Conservation (phyloP, 2,329 filamentous ascomycete species). For the Fusarium abutilonis region DNA sequence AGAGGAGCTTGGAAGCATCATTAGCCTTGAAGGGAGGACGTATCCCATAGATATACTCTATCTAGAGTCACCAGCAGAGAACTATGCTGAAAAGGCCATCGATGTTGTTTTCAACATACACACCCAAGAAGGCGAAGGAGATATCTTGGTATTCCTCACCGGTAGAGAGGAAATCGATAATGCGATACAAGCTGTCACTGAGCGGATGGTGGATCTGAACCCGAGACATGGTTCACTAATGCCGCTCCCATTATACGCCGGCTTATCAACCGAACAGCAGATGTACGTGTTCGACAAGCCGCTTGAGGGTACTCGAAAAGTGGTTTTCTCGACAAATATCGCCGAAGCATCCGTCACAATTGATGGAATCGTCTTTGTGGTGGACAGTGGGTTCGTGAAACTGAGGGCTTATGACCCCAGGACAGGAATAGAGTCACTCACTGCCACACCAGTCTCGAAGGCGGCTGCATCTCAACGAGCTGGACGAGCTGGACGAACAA, state of each 20-base stretch:
- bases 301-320: constrained; percentile 84
- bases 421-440: constrained; percentile 89
- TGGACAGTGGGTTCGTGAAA: constrained; percentile 93
- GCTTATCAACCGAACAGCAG: constrained; percentile 88
- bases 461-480: constrained; percentile 92
- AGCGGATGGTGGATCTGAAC: constrained; percentile 71
- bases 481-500: constrained; percentile 88
- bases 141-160: constrained; percentile 91
- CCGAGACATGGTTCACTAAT: constrained; percentile 44
- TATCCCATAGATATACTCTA: constrained; percentile 91
- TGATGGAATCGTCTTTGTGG: constrained; percentile 87
- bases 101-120: constrained; percentile 90
- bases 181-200: constrained; percentile 80
- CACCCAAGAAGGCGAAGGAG: constrained; percentile 79
- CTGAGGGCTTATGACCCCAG: constrained; percentile 83
- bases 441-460: constrained; percentile 83
- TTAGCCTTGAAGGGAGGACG: constrained; percentile 86
- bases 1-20: constrained; percentile 61
- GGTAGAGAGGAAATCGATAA: constrained; percentile 92
- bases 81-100: constrained; percentile 87
- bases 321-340: constrained; percentile 94
- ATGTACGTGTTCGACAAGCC: constrained; percentile 93
- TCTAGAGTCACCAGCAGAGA: constrained; percentile 77
- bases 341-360: constrained; percentile 97
- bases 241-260: constrained; percentile 83